Evolutionary conservation across 129 eudicot genomes (phyloP), one percentile per base, ranked within the genome.

Genomic region (Ambrosia artemisiifolia): DNA sequence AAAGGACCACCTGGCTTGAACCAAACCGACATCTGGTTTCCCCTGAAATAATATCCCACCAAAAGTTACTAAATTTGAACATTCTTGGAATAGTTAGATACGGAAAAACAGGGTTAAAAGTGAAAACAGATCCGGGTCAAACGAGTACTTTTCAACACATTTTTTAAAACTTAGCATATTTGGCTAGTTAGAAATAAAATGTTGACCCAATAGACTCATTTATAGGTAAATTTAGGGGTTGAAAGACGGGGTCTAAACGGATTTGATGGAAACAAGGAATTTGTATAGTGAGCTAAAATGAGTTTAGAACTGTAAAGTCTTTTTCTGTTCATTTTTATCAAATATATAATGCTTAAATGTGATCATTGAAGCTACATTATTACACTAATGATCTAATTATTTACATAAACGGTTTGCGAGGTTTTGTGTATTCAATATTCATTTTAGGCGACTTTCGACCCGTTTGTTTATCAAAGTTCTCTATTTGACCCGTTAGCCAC

Each of bases 1-100:
- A 62, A 87, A 92, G 2, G 92, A 79, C 98, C 98, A 92, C 34
- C 96, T 85, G 6, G 98, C 95, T 66, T 92, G 98, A 63, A 92
- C 98, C 33, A 92, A 85, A 24, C 89, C 97, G 64, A 92, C 49
- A 11, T 92, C 97, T 19, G 96, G 93, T 32, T 88, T 88, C 55
- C 91, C 91, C 97, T 92, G 89, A 63, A 62, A 67, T 35, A 71
- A 18, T 67, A 64, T 38, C 33, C 59, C 69, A 78, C 42, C 11
- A 49, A 77, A 53, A 32, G 55, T 66, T 69, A 62, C 8, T 55
- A 43, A 44, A 54, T 38, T 19, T 38, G 60, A 76, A 47, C 75
- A 73, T 20, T 63, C 7, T 48, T 63, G 11, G 62, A 49, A 35
- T 16, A 24, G 16, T 34, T 69, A 7, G 62, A 54, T 18, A 51